A percentile compares a stretch with the other conserved stretches of the same genome.
Conservation (phyloP, 768 basidiomycete genomes). For the Leccinum truebloodii region DNA sequence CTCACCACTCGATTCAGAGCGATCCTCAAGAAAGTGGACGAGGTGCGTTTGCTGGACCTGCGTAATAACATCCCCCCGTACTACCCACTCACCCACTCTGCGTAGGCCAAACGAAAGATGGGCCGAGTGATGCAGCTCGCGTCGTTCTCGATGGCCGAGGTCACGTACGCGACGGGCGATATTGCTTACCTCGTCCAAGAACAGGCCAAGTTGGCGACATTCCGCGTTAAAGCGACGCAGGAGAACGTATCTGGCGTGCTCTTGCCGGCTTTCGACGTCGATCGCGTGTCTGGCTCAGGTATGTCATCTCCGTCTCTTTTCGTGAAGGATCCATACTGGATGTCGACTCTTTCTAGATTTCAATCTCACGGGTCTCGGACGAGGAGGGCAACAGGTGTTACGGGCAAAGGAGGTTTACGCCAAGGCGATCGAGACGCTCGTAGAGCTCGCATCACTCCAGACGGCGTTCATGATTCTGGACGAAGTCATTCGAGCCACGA, state of each 20-base stretch:
- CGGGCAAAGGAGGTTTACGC: slow-evolving; percentile 97
- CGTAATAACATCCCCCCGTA: not conserved
- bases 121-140: slow-evolving; percentile 98
- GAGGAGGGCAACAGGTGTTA: slow-evolving; percentile 95
- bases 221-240: slow-evolving; percentile 91
- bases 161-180: slow-evolving; percentile 96
- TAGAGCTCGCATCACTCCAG: slow-evolving; percentile 94
- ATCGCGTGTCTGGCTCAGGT: slow-evolving; percentile 85
- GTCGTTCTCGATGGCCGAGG: slow-evolving; percentile 98
- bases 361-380: slow-evolving; percentile 93
- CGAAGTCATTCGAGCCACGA: slow-evolving; percentile 99
- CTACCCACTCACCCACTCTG: not conserved
- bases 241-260: slow-evolving; percentile 99
- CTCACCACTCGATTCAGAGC: slow-evolving; percentile 91
- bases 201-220: slow-evolving; percentile 86
- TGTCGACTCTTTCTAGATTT: slow-evolving; percentile 62
- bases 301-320: slow-evolving; percentile 7
- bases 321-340: too few species aligned
- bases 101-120: slow-evolving; percentile 97
- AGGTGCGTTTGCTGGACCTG: slow-evolving; percentile 67
- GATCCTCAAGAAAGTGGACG: slow-evolving; percentile 96
- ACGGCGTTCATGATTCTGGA: slow-evolving; percentile 98
- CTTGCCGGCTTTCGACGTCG: slow-evolving; percentile 92
- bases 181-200: slow-evolving; percentile 98
- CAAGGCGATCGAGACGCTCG: slow-evolving; percentile 95